Base-by-base conservation (phyloP, 2,329 filamentous ascomycete genomes). In the Colletotrichum lindemuthianum region DNA sequence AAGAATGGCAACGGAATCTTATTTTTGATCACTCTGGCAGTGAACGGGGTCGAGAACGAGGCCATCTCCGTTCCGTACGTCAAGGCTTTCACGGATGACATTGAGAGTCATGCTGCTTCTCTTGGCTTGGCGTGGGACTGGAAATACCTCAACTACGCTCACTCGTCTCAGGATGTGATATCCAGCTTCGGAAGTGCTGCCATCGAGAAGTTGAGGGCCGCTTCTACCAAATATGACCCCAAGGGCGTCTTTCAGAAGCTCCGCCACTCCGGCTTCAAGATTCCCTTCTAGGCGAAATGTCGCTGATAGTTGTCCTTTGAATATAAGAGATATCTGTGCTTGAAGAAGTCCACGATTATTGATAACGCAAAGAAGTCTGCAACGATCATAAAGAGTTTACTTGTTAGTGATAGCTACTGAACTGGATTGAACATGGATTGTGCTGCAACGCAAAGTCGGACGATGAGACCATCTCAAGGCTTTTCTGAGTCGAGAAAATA, bases 71-170 rank as follows among this genome's bases (percentile, higher is more conserved):
- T 75, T 58, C 77, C 77, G 58, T 69, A 76, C 1, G 70, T 81
- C 6, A 71, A 72, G 40, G 68, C 69, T 2, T 79, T 77, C 11
- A 36, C 77, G 61, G 54, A 76, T 58, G 71, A 73, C 2, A 66
- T 78, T 7, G 72, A 74, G 44, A 63, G 58, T 1, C 72, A 71
- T 47, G 68, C 73, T 0, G 67, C 68, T 49, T 69, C 71, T 48
- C 58, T 72, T 15, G 70, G 68, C 0, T 60, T 72, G 5, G 68
- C 67, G 7, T 75, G 73, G 64, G 51, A 70, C 5, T 75, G 73
- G 72, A 71, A 70, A 49, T 84, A 81, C 55, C 71, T 82, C 54
- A 82, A 84, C 70, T 83, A 84, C 52, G 80, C 79, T 2, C 72
- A 77, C 47, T 64, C 69, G 2, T 72, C 70, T 15, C 79, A 83